Evolutionary conservation across 2,329 filamentous ascomycete species (phyloP), one percentile per base, ranked within the genome.

Genomic region (Knoxdaviesia capensis): DNA sequence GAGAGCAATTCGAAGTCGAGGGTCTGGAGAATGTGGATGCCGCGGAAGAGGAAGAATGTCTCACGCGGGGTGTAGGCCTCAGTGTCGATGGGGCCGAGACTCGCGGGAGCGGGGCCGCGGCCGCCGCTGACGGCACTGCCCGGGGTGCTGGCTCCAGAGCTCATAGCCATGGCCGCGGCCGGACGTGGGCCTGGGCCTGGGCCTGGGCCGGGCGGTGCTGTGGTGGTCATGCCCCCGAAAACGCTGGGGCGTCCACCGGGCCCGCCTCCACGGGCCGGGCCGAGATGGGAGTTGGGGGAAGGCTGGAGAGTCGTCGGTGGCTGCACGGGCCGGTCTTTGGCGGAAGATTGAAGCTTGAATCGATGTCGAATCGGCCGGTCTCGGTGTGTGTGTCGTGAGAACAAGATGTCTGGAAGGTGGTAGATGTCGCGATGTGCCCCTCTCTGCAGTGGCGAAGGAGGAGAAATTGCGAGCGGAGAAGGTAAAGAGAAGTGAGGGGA

Each of bases 31-130:
- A 80, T 80, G 58, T 81, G 69, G 48, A 92, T 69, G 46, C 78
- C 79, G 61, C 88, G 83, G 63, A 90, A 88, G 53, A 93, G 71
- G 50, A 90, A 72, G 47, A 92, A 70, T 54, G 79, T 81, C 69
- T 93, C 86, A 65, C 92, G 80, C 51, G 79, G 74, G 55, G 84
- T 88, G 62, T 90, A 87, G 53, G 69, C 66, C 44, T 46, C 44
- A 30, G 44, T 42, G 29, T 38, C 32, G 9, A 35, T 38, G 36
- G 31, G 36, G 35, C 41, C 36, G 35, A 20, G 20, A 20, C 20
- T 20, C 20, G 20, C 20, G 20, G 20, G 20, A 20, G 20, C 20
- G 20, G 20, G 20, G 20, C 20, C 20, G 20, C 20, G 20, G 20
- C 20, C 20, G 20, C 20, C 20, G 39, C 35, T 41, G 28, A 37